Conservation (phyloP, 352 stramenopile genomes). For the Aphanomyces stellatus region DNA sequence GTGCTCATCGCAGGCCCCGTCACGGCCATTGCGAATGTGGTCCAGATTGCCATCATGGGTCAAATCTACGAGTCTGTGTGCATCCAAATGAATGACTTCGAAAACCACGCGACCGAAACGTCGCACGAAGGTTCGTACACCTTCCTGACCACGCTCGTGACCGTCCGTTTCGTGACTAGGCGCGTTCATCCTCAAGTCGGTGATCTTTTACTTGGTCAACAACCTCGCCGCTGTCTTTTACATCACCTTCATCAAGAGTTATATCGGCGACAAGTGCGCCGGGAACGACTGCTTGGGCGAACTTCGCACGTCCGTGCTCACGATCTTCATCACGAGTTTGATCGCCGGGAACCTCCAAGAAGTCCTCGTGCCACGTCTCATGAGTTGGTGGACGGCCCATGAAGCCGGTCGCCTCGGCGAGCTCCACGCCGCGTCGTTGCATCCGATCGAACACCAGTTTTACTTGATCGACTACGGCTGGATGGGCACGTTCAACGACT, state of each 20-base stretch:
- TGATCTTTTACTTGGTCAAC: slow-evolving; percentile 94
- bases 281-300: slow-evolving; percentile 77
- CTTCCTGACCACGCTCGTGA: background rate
- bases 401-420: slow-evolving; percentile 28
- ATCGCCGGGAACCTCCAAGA: slow-evolving; percentile 69
- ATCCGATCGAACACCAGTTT: slow-evolving; percentile 49
- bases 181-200: slow-evolving; percentile 89
- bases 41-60: slow-evolving; percentile 85
- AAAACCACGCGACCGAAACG: slow-evolving; percentile 88
- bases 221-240: slow-evolving; percentile 93
- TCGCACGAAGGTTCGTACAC: slow-evolving; percentile 71
- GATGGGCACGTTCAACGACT: slow-evolving; percentile 86
- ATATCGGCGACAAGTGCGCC: slow-evolving; percentile 44
- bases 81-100: slow-evolving; percentile 83
- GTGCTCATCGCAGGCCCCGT: slow-evolving; percentile 64
- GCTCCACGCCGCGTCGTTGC: slow-evolving; percentile 23
- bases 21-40: slow-evolving; percentile 58
- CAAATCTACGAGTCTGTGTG: slow-evolving; percentile 86
- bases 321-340: slow-evolving; percentile 85
- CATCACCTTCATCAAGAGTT: slow-evolving; percentile 86
- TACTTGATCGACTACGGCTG: slow-evolving; percentile 77
- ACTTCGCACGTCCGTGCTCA: slow-evolving; percentile 84
- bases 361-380: slow-evolving; percentile 52
- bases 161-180: slow-evolving; percentile 29
- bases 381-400: slow-evolving; percentile 30